These are phyloP conservation scores for Periconia macrospinosa DNA, from an alignment of 2,329 filamentous ascomycete genomes.

Conservation along the genomic window DNA sequence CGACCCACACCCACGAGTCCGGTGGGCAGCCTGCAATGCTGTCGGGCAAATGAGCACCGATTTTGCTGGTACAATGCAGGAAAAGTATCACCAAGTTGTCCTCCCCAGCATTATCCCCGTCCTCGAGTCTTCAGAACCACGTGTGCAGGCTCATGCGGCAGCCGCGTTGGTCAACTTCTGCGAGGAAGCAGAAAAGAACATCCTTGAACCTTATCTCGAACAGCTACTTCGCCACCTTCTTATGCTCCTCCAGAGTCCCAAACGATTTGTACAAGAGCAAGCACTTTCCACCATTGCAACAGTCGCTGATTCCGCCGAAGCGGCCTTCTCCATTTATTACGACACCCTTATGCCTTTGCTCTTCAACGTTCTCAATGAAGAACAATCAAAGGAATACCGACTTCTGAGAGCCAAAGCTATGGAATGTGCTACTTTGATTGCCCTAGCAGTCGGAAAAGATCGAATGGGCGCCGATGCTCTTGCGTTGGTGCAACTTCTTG, in stretches of 20 bases:
- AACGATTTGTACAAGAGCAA: slow-evolving; percentile 97
- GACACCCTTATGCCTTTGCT: slow-evolving; percentile 93
- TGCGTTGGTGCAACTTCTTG: slow-evolving; percentile 83
- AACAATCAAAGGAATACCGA: slow-evolving; percentile 91
- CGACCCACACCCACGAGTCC: slow-evolving; percentile 88
- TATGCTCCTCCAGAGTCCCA: slow-evolving; percentile 83
- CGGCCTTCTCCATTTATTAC: slow-evolving; percentile 93
- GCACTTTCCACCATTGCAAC: slow-evolving; percentile 97
- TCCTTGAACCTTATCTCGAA: slow-evolving; percentile 90
- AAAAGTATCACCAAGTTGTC: slow-evolving; percentile 86
- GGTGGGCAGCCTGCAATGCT: slow-evolving; percentile 97
- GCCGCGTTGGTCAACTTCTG: slow-evolving; percentile 99
- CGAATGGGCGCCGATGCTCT: slow-evolving; percentile 86
- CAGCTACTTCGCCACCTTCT: slow-evolving; percentile 83
- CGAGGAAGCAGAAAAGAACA: slow-evolving; percentile 91
- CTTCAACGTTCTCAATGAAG: slow-evolving; percentile 83
- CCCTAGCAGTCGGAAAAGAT: slow-evolving; percentile 90
- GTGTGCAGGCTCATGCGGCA: slow-evolving; percentile 94
- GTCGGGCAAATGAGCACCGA: slow-evolving; percentile 99
- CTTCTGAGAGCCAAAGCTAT: slow-evolving; percentile 94
- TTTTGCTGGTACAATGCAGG: slow-evolving; percentile 97
- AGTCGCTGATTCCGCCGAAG: slow-evolving; percentile 96
- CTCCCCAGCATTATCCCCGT: slow-evolving; percentile 92
- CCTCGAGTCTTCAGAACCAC: slow-evolving; percentile 82
- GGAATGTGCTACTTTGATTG: slow-evolving; percentile 97